Evolutionary conservation across 2,329 filamentous ascomycete species (phyloP), one percentile per base, ranked within the genome.

Genomic region (Drechslera avenae): DNA sequence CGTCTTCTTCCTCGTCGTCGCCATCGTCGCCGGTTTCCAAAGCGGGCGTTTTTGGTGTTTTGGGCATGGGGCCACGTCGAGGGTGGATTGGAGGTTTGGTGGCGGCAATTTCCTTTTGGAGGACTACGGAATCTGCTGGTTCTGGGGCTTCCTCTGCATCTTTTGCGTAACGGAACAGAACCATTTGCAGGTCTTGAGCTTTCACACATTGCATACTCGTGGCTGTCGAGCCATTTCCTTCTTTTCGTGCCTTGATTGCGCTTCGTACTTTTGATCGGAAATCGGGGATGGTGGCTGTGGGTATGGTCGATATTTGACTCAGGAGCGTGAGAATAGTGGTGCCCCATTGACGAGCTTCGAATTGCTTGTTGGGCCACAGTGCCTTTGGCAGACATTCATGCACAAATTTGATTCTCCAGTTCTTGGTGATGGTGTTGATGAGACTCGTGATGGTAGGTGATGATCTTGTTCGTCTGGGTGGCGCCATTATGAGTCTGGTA

Each of bases 341-440:
- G n/a, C 31, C 32, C 48, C 48, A 51, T 42, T 51, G 36, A 14
- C 16, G 31, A 3, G 37, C 23, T 8, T 46, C 43, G 13, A 14
- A 40, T 8, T 47, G 37, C 18, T 51, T 36, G 12, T 51, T 40
- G 17, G 48, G 48, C 43, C 48, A 51, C 17, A 51, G 14, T 1
- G 48, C 33, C 18, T 33, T 46, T 13, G 48, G 48, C 13, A 51
- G n/a, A 7, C 48, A 51, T 21, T 41, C 37, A 5, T 32, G 37
- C 3, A 46, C 37, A 2, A 13, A 14, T 19, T 47, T n/a, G 4
- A 47, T 41, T 6, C 47, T 18, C 48, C 48, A 51, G 16, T 51
- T 51, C n/a, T 14, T 46, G 6, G 32, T 47, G 32, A 51, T 51
- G 13, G 13, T 36, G 12, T 18, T 30, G 23, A 47, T 36, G 39